These are phyloP conservation scores for Aspergillus nanangensis DNA, from an alignment of 495 filamentous ascomycete species.

Conservation along the genomic window DNA sequence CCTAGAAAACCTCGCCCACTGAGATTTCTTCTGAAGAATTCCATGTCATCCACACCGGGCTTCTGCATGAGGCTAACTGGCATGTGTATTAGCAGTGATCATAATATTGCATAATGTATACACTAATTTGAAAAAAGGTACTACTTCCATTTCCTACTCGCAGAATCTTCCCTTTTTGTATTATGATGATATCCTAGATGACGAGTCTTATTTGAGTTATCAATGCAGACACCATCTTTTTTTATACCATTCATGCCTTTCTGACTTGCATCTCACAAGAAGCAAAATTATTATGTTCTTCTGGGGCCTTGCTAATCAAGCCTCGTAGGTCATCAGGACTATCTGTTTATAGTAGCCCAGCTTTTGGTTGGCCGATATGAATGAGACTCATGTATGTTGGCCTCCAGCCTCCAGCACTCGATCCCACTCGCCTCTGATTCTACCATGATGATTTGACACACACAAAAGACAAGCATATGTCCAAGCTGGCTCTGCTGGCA, in stretches of 20 bases:
- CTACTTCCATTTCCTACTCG: too few species aligned
- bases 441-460: constrained; percentile 49
- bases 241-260: constrained; percentile 57
- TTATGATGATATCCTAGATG: constrained; percentile 55
- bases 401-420: constrained; percentile 1
- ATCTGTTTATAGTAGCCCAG: background rate
- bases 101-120: too few species aligned
- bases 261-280: constrained; percentile 31
- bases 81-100: too few species aligned
- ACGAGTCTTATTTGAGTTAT: constrained; percentile 61
- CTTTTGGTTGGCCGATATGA: background rate
- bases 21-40: constrained; percentile 44
- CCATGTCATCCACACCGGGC: constrained; percentile 14
- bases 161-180: constrained; percentile 17
- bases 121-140: too few species aligned
- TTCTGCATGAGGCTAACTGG: constrained; percentile 29
- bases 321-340: background rate
- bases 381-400: constrained; percentile 25
- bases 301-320: constrained; percentile 19
- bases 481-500: constrained; percentile 43
- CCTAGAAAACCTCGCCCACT: constrained; percentile 99
- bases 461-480: constrained; percentile 59
- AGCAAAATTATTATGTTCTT: constrained; percentile 1
- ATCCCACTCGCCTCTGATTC: constrained; percentile 4
- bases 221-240: constrained; percentile 54